Evolutionary conservation across 306 rosid species (phyloP), one percentile per base, ranked within the genome.

Genomic region (Prunus mume): DNA sequence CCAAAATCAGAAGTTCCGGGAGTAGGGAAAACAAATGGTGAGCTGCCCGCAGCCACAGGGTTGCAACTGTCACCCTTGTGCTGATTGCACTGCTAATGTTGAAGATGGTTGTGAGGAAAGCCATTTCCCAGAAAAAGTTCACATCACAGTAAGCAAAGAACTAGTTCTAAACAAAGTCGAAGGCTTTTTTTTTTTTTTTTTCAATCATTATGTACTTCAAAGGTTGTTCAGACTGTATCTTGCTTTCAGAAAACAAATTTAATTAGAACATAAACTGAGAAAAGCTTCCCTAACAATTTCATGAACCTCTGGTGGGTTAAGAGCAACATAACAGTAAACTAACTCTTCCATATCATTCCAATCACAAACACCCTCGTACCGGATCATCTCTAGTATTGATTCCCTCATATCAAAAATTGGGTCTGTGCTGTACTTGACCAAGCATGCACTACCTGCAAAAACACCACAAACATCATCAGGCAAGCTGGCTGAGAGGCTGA

Each of bases 271-370:
- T 5, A 82, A 56, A 73, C 78, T 74, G 34, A 83, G 52, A 64
- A 85, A 85, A 81, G 83, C 86, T 63, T 81, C 70, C 71, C 41
- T 49, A 56, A 85, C 69, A 71, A 74, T 14, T 5, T 41, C 50
- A 74, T 83, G 86, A 77, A 79, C 34, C 5, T 81, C 74, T 60
- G 86, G 13, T 61, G 86, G 73, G 55, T 88, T 85, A n/a, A 88
- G 83, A 79, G 85, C 69, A 76, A 85, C 30, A 41, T 70, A 88
- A 57, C 83, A 85, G 70, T 83, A 85, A 65, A 83, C 78, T 49
- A 88, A 65, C 62, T 85, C 89, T 49, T 88, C 86, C 45, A 85
- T 71, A 30, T 88, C 83, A 41, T 74, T 65, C 88, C 85, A 83
- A 11, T 74, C 77, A 63, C 57, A 84, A 51, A 73, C 75, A 60